phyloP scores from a whole-genome alignment of 2,329 filamentous ascomycete genomes.

The Laburnicola sp. region DNA sequence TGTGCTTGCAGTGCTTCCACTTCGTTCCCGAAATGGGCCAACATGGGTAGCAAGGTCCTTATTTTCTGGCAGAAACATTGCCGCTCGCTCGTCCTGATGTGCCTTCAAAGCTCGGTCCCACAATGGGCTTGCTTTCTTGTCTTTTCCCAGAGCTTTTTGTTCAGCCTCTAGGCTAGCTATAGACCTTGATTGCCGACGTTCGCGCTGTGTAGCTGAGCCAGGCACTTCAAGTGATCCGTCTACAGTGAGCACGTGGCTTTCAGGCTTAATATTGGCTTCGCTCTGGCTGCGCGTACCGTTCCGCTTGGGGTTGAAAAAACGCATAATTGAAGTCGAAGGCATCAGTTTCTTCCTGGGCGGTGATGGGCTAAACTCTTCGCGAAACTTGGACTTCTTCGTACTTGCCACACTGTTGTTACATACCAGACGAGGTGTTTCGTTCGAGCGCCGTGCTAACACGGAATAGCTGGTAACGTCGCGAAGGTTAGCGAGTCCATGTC shows the following conservation, averaged over 20 bases:
- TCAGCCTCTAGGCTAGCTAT: slow-evolving; percentile 35
- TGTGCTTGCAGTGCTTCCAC: slow-evolving; percentile 31
- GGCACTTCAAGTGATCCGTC: slow-evolving; percentile 29
- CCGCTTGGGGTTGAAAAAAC: slow-evolving; percentile 35
- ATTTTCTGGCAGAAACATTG: slow-evolving; percentile 39
- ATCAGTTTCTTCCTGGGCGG: slow-evolving; percentile 32
- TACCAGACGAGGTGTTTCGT: slow-evolving; percentile 4
- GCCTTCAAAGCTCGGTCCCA: slow-evolving; percentile 45
- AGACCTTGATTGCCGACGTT: slow-evolving; percentile 36
- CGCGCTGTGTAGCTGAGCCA: slow-evolving; percentile 14
- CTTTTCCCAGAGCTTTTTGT: slow-evolving; percentile 27
- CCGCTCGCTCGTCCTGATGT: slow-evolving; percentile 41
- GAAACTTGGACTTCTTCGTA: slow-evolving; percentile 41
- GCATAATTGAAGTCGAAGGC: slow-evolving; percentile 33
- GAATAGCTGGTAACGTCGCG: slow-evolving; percentile 1
- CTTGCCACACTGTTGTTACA: slow-evolving; percentile 36
- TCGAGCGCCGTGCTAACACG: neutral
- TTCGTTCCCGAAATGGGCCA: slow-evolving; percentile 40
- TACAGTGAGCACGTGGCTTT: slow-evolving; percentile 6
- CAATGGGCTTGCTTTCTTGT: slow-evolving; percentile 30
- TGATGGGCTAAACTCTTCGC: slow-evolving; percentile 42
- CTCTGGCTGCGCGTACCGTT: slow-evolving; percentile 38
- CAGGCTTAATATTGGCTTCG: slow-evolving; percentile 28
- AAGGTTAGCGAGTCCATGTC: slow-evolving; percentile 15
- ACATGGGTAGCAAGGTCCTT: slow-evolving; percentile 31